phyloP scores from a whole-genome alignment of 805 yeast species.

The Myxozyma vanderwaltii region DNA sequence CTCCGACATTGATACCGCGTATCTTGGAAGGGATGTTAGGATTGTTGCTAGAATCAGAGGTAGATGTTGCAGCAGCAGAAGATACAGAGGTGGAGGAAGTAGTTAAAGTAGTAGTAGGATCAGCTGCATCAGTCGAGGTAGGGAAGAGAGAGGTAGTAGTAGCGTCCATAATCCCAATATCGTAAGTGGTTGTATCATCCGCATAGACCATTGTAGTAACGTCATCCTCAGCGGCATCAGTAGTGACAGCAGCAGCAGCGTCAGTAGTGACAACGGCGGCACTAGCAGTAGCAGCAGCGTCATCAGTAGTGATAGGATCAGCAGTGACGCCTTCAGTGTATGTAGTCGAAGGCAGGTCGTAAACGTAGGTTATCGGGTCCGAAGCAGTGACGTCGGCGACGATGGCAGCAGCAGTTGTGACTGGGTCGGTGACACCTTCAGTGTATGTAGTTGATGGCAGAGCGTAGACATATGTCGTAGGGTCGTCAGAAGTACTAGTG shows the following conservation, averaged over 20 bases:
- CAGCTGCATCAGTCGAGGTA: neutral
- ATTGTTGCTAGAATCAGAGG: neutral
- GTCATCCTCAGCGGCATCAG: neutral
- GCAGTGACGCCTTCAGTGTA: neutral
- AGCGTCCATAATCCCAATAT: slow-evolving; percentile 7
- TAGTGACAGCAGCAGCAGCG: neutral
- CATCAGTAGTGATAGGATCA: neutral
- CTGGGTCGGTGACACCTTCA: neutral
- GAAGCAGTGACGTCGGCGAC: neutral
- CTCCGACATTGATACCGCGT: slow-evolving; percentile 69
- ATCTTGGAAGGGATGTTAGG: slow-evolving; percentile 3
- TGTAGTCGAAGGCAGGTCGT: neutral
- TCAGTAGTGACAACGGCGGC: neutral
- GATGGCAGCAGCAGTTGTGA: neutral
- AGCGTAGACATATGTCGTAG: neutral
- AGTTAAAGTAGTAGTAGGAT: neutral
- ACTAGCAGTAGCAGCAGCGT: neutral
- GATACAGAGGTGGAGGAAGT: neutral
- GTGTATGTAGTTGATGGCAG: slow-evolving; percentile 3
- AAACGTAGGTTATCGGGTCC: neutral
- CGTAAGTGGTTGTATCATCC: slow-evolving; percentile 3
- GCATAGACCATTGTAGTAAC: slow-evolving; percentile 7
- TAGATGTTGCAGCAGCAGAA: neutral
- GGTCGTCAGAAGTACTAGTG: neutral
- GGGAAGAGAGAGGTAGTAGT: slow-evolving; percentile 4